Conservation (phyloP, 768 basidiomycete species). For the Kwoniella pini region DNA sequence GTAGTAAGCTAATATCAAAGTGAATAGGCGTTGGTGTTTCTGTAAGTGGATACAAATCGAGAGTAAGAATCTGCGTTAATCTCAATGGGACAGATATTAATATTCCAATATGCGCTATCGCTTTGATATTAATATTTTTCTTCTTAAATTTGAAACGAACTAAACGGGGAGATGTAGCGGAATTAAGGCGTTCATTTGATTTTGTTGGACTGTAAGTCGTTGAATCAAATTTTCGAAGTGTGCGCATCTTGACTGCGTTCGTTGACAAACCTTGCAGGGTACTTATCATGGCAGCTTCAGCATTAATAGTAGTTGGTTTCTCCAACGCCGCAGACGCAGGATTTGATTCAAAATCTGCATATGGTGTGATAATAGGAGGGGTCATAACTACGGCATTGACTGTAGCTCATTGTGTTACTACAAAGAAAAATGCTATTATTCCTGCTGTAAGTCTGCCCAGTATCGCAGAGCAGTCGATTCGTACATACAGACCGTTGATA, state of each 20-base stretch:
- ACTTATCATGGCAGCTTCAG: conserved; percentile 51
- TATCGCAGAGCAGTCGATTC: too few relatives aligned
- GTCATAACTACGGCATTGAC: conserved; percentile 17
- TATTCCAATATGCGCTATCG: conserved; percentile 52
- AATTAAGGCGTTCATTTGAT: conserved; percentile 53
- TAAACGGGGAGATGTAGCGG: conserved; percentile 25
- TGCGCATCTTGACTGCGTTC: not conserved
- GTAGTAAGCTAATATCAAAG: not conserved
- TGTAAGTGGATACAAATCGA: conserved; percentile 19
- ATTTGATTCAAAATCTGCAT: conserved; percentile 44
- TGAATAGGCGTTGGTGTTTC: conserved; percentile 48
- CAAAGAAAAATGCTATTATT: conserved; percentile 55
- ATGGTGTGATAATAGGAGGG: conserved; percentile 52
- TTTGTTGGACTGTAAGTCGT: conserved; percentile 54
- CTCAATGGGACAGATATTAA: conserved; percentile 43
- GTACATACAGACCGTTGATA: not conserved
- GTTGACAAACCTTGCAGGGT: conserved; percentile 17
- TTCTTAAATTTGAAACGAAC: conserved; percentile 54
- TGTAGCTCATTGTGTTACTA: conserved; percentile 41
- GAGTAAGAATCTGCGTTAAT: not conserved
- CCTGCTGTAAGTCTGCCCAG: conserved; percentile 49
- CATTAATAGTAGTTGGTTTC: conserved; percentile 55
- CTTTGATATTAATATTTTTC: conserved; percentile 50
- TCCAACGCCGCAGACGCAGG: conserved; percentile 50
- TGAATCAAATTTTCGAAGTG: not conserved